Evolutionary conservation across 2,329 filamentous ascomycete species (phyloP).

Genomic region (Allantophomopsis cytisporea): DNA sequence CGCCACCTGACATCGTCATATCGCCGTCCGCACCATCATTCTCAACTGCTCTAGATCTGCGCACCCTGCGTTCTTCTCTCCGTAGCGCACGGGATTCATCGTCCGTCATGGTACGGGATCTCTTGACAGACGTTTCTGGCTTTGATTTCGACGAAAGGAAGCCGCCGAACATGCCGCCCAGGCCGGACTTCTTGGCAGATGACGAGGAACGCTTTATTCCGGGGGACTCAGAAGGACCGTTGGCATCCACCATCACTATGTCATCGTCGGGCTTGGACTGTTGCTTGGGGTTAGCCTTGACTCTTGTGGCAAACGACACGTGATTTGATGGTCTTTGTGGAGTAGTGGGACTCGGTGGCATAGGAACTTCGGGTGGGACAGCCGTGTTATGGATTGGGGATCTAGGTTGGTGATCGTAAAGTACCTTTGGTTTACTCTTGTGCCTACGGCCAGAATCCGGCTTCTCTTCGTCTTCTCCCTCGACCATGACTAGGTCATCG

Average conservation of each 20-base stretch:
- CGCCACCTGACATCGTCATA: constrained; percentile 24
- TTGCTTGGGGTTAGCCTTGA: constrained; percentile 32
- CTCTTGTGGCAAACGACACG: constrained; percentile 5
- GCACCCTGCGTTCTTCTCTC: constrained; percentile 21
- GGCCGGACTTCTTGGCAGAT: constrained; percentile 43
- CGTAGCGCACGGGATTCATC: constrained; percentile 25
- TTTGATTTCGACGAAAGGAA: constrained; percentile 34
- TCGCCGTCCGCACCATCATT: constrained; percentile 35
- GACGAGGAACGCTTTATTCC: constrained; percentile 45
- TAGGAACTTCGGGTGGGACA: constrained; percentile 16
- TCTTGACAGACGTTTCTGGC: constrained; percentile 29
- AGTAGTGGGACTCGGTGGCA: constrained; percentile 14
- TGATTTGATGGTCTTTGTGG: too few species aligned
- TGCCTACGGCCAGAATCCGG: constrained; percentile 30
- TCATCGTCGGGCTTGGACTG: constrained; percentile 54
- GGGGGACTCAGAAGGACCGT: constrained; percentile 25
- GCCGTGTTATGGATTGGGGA: constrained; percentile 8
- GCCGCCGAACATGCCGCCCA: constrained; percentile 49
- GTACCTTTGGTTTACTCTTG: constrained; percentile 27
- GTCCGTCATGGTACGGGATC: constrained; percentile 36
- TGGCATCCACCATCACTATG: constrained; percentile 40
- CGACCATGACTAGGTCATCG: constrained; percentile 35
- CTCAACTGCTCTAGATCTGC: constrained; percentile 16
- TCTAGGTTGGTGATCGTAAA: constrained; percentile 2
- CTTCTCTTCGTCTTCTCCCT: constrained; percentile 26